Evolutionary conservation across 345 rosid species (phyloP).

Genomic region (Trapa bicornis): DNA sequence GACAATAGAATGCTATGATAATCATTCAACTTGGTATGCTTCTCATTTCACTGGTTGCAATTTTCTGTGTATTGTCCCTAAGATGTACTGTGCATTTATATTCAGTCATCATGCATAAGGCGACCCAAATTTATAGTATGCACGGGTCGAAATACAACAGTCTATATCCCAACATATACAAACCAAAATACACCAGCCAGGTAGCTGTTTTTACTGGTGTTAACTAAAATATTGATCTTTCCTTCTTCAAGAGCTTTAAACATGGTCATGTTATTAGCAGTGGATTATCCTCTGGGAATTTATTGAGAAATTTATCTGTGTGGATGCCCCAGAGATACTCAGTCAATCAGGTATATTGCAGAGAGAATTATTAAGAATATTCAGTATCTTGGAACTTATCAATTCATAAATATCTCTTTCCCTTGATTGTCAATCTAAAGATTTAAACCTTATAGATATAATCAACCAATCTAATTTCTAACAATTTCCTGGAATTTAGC

Average conservation of each 20-base stretch:
- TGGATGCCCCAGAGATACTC: constrained; percentile 80
- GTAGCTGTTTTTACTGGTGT: constrained; percentile 33
- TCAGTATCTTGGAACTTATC: not conserved
- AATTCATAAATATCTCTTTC: not conserved
- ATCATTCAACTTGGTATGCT: not conserved
- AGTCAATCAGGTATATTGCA: constrained; percentile 39
- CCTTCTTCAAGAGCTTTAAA: not conserved
- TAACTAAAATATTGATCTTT: not conserved
- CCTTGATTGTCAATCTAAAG: not conserved
- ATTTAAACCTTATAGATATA: not conserved
- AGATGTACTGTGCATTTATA: not conserved
- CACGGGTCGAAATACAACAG: constrained; percentile 67
- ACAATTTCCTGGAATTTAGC: not conserved
- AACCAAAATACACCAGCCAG: constrained; percentile 48
- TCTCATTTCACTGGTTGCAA: not conserved
- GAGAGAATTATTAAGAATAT: constrained; percentile 1
- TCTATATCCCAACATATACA: constrained; percentile 55
- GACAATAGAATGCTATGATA: not conserved
- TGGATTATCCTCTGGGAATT: constrained; percentile 61
- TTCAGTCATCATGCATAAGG: constrained; percentile 69
- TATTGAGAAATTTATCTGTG: constrained; percentile 73
- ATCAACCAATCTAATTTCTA: not conserved
- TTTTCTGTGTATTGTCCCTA: not conserved
- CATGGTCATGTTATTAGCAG: constrained; percentile 26
- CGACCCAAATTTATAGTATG: constrained; percentile 81